Base-by-base conservation (phyloP, 2,329 filamentous ascomycete genomes). In the Colletotrichum sp. region DNA sequence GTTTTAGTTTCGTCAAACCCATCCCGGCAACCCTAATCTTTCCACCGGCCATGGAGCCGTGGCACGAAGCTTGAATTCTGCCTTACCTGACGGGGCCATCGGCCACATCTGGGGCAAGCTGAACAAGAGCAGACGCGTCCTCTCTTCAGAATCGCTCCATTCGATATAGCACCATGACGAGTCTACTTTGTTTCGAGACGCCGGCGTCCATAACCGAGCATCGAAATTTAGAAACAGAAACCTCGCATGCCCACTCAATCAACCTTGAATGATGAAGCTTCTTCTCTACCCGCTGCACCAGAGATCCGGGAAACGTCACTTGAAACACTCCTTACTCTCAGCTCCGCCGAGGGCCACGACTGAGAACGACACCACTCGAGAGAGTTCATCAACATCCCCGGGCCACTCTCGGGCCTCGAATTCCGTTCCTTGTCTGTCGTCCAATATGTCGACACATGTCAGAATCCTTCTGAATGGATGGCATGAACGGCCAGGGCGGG, bases 11-110 rank as follows among this genome's bases (percentile, higher is more conserved):
- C 39, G 39, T 72, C 39, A 68, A 39, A 68, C 39, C 39, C 32
- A 63, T 63, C 63, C 69, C 69, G 70, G 63, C 63, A 75, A 76
- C 69, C 55, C 64, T 72, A 64, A 57, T 63, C 64, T 73, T 68
- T 73, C 68, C 32, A 57, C 26, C 57, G 64, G 28, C 39, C 21
- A 72, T 60, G 57, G 63, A 32, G 32, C 73, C 63, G 39, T 63
- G 55, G 44, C 63, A 69, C 12, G 57, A 76, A 76, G 72, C 72
- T 75, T 71, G 72, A 71, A 75, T 67, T 75, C 60, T 71, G 72
- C 72, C 72, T 66, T 75, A 75, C 72, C 72, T 71, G 72, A 75
- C 28, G 72, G 68, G 67, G 72, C 68, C 60, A 36, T 64, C 34
- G 28, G 26, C 26, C 28, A 32, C 36, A 67, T 52, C 62, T 72